Evolutionary conservation across 768 basidiomycete genomes (phyloP).

Genomic region (Suillus ampliporus): DNA sequence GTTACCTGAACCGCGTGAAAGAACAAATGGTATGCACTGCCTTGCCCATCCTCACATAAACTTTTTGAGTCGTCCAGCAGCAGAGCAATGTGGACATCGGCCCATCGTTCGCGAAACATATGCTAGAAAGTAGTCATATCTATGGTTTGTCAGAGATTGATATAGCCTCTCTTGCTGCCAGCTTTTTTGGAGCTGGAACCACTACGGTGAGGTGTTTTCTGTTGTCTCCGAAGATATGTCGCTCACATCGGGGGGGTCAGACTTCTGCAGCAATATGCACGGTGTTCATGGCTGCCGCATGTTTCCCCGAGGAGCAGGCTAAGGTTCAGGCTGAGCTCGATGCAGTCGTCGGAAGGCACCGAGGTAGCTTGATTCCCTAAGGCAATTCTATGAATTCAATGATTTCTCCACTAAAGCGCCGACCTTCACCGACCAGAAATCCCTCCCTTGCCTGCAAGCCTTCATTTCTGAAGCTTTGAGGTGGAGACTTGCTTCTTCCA

Average conservation of each 20-base stretch:
- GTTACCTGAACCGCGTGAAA: constrained; percentile 50
- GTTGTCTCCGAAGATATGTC: accelerated
- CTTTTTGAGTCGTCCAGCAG: constrained; percentile 7
- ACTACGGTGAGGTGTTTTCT: constrained; percentile 46
- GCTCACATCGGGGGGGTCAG: constrained; percentile 14
- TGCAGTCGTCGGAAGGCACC: too few species aligned
- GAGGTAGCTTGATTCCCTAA: too few species aligned
- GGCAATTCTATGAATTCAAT: too few species aligned
- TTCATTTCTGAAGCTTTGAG: too few species aligned
- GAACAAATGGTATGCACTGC: constrained; percentile 43
- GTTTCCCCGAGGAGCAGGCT: constrained; percentile 38
- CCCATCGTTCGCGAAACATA: constrained; percentile 55
- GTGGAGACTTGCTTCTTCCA: too few species aligned
- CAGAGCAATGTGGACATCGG: constrained; percentile 17
- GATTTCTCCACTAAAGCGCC: too few species aligned
- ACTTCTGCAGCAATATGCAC: constrained; percentile 30
- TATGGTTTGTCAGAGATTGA: constrained; percentile 56
- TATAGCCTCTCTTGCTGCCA: constrained; percentile 61
- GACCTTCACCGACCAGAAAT: too few species aligned
- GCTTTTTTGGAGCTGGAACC: constrained; percentile 63
- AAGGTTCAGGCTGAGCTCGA: constrained; percentile 6
- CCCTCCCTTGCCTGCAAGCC: too few species aligned
- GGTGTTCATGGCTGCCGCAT: constrained; percentile 44
- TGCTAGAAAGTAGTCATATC: constrained; percentile 53
- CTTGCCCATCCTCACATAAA: neutral